phyloP scores from a whole-genome alignment of 352 stramenopile species.

The Globisporangium splendens region DNA sequence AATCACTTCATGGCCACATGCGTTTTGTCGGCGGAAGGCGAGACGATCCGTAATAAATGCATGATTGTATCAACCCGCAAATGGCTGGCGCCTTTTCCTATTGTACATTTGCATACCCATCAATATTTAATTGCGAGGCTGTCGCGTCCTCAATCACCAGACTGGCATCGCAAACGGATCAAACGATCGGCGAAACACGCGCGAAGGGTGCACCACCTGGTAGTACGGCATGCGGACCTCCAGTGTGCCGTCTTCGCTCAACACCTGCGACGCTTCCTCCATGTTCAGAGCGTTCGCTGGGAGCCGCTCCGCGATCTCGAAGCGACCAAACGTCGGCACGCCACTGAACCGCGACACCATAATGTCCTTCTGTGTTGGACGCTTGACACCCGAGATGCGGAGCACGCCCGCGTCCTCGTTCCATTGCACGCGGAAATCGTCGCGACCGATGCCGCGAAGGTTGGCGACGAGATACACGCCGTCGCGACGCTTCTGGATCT shows the following conservation, averaged over 20 bases:
- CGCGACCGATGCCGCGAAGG: conserved; percentile 1
- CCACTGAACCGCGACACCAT: conserved; percentile 50
- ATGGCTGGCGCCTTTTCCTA: no score
- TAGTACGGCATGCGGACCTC: conserved; percentile 52
- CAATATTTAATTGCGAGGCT: no score
- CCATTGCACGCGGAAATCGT: conserved; percentile 14
- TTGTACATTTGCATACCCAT: no score
- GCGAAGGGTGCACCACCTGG: no score
- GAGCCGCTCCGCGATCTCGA: conserved; percentile 60
- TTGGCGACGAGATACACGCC: conserved; percentile 21
- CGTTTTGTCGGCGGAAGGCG: no score
- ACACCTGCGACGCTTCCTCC: conserved; percentile 44
- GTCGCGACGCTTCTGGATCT: conserved; percentile 20
- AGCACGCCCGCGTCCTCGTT: conserved; percentile 12
- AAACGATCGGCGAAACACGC: no score
- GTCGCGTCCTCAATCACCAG: no score
- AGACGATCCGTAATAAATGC: no score
- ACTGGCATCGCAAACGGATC: no score
- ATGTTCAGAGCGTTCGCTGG: conserved; percentile 33
- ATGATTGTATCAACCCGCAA: no score
- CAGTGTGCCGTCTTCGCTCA: conserved; percentile 42
- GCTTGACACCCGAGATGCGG: conserved; percentile 42
- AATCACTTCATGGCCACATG: no score
- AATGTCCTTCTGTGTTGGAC: conserved; percentile 55
- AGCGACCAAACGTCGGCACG: conserved; percentile 56